Percentiles rank a stretch among this genome's conserved stretches.
Conservation (phyloP, 305 asterid species). For the Fraxinus angustifolia region DNA sequence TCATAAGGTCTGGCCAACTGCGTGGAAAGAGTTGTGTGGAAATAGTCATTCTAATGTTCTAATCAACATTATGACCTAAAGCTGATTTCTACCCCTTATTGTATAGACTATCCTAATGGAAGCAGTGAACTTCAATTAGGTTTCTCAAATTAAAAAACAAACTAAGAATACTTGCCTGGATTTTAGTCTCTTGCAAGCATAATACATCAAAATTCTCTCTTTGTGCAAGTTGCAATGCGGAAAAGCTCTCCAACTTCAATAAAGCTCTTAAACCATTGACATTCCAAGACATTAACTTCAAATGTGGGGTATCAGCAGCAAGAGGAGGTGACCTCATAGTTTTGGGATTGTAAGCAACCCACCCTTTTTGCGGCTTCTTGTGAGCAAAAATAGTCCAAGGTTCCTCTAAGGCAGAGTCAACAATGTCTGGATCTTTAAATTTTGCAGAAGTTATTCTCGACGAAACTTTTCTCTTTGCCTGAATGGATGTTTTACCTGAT, state of each 20-base stretch:
- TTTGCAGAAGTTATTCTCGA: constrained; percentile 33
- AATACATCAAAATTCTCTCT: constrained; percentile 79
- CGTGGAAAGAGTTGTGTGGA: not conserved
- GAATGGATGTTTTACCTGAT: constrained; percentile 41
- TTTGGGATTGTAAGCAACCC: constrained; percentile 88
- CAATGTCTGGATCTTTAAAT: constrained; percentile 28
- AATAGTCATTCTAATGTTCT: not conserved
- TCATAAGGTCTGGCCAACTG: not conserved
- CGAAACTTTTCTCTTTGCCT: constrained; percentile 39
- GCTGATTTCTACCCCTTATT: not conserved
- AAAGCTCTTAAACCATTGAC: constrained; percentile 93
- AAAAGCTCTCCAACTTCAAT: constrained; percentile 60
- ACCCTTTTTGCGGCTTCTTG: constrained; percentile 80
- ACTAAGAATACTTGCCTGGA: constrained; percentile 54
- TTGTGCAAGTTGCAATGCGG: constrained; percentile 66
- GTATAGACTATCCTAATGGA: not conserved
- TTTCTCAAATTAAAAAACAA: constrained; percentile 5
- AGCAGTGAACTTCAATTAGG: not conserved
- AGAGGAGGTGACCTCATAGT: constrained; percentile 83
- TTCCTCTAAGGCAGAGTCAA: constrained; percentile 41
- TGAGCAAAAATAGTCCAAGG: constrained; percentile 93
- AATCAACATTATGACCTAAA: not conserved
- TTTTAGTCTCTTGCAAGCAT: constrained; percentile 93
- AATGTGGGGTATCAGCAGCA: constrained; percentile 40
- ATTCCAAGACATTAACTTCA: constrained; percentile 91